Conservation (phyloP, 1,284 basidiomycete genomes). For the Papiliotrema fonsecae region DNA sequence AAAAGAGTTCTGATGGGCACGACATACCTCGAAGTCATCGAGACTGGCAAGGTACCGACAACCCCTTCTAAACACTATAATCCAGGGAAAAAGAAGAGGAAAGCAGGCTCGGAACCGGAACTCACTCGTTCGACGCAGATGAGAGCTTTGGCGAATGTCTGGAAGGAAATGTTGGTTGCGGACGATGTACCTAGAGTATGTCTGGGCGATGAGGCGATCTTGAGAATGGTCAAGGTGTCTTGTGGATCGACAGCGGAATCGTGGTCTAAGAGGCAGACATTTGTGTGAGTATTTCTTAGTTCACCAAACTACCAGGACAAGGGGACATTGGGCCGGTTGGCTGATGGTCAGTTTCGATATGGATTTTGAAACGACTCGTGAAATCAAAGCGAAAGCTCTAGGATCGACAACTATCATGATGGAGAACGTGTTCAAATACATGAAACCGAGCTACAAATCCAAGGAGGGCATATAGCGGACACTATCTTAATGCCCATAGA, state of each 20-base stretch:
- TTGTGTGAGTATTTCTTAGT: slow-evolving; percentile 24
- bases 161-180: slow-evolving; percentile 10
- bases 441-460: not conserved
- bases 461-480: too few species aligned
- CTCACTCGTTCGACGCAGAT: slow-evolving; percentile 10
- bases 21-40: not conserved
- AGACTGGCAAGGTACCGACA: not conserved
- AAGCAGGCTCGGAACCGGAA: too few species aligned
- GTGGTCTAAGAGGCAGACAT: slow-evolving; percentile 5
- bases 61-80: not conserved
- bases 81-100: slow-evolving; percentile 1
- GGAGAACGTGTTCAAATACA: not conserved
- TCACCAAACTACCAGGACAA: too few species aligned
- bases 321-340: too few species aligned
- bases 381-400: slow-evolving; percentile 14
- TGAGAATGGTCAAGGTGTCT: slow-evolving; percentile 18
- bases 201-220: slow-evolving; percentile 3
- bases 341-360: slow-evolving; percentile 27
- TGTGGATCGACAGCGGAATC: slow-evolving; percentile 12
- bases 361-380: slow-evolving; percentile 28
- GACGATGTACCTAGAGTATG: slow-evolving; percentile 9
- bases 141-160: slow-evolving; percentile 23
- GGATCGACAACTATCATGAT: not conserved
- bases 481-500: too few species aligned
- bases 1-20: not conserved